Conservation (phyloP, 106 monocot genomes). For the Allium sativum region DNA sequence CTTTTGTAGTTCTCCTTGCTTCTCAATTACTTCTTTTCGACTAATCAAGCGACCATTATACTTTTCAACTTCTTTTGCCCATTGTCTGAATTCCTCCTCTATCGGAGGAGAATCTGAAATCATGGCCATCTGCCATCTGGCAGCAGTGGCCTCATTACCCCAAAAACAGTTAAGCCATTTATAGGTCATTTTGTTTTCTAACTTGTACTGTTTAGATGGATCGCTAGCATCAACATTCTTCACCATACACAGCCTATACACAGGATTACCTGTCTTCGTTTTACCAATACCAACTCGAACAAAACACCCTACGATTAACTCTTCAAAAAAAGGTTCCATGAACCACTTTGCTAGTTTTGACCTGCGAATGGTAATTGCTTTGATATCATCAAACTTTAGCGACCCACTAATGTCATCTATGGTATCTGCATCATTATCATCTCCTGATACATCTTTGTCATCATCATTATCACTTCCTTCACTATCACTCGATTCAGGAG, state of each 20-base stretch:
- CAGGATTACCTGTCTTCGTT: conserved; percentile 37
- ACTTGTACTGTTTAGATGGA: conserved; percentile 52
- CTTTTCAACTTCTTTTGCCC: conserved; percentile 50
- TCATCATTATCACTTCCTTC: conserved; percentile 21
- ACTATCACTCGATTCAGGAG: conserved; percentile 41
- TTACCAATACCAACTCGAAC: conserved; percentile 63
- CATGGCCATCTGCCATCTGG: conserved; percentile 81
- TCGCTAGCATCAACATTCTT: conserved; percentile 77
- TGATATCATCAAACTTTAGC: conserved; percentile 61
- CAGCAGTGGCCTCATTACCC: conserved; percentile 59
- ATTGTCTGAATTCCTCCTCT: conserved; percentile 58
- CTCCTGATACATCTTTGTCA: conserved; percentile 15
- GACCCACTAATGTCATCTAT: conserved; percentile 51
- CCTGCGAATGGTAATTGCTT: conserved; percentile 64
- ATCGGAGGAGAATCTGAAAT: conserved; percentile 65
- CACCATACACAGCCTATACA: conserved; percentile 64
- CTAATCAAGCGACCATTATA: conserved; percentile 38
- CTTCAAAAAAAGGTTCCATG: conserved; percentile 93
- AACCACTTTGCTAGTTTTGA: conserved; percentile 88
- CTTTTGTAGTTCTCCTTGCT: conserved; percentile 56
- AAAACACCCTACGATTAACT: conserved; percentile 70
- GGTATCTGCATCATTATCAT: conserved; percentile 34
- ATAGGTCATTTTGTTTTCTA: conserved; percentile 55
- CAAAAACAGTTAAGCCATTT: conserved; percentile 74
- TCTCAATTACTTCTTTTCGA: conserved; percentile 42